Conservation (phyloP, 2,329 filamentous ascomycete species). For the Dothistroma septosporum region DNA sequence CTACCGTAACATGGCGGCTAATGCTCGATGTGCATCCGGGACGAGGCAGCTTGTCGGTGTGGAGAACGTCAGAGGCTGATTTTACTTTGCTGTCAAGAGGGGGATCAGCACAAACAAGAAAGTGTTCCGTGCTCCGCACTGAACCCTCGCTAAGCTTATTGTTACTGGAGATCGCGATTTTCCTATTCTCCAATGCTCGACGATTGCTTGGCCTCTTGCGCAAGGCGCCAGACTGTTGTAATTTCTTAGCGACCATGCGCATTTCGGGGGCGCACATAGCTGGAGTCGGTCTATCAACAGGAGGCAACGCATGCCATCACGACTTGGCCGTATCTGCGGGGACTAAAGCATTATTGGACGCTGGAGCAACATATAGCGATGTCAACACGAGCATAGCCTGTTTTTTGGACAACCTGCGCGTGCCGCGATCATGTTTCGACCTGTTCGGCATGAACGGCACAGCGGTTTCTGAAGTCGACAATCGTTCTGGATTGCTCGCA, state of each 20-base stretch:
- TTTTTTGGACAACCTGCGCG: constrained; percentile 17
- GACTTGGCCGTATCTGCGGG: constrained; percentile 19
- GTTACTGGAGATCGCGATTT: background rate
- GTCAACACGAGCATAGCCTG: constrained; percentile 22
- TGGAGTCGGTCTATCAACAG: constrained; percentile 20
- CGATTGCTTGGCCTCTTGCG: background rate
- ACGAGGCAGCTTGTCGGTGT: constrained; percentile 1
- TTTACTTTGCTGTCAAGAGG: background rate
- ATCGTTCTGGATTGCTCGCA: constrained; percentile 20
- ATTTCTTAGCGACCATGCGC: constrained; percentile 11
- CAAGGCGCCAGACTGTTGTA: background rate
- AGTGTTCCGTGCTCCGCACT: background rate
- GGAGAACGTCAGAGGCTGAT: constrained; percentile 3
- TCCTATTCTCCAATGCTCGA: background rate
- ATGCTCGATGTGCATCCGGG: background rate
- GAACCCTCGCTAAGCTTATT: background rate
- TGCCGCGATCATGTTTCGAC: constrained; percentile 19
- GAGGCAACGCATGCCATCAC: constrained; percentile 1
- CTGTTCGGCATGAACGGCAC: constrained; percentile 23
- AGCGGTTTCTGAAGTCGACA: constrained; percentile 20
- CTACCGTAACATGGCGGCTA: background rate
- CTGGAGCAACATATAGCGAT: constrained; percentile 27
- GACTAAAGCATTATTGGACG: constrained; percentile 28
- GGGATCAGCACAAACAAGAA: constrained; percentile 6
- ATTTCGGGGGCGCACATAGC: constrained; percentile 23